Base-by-base conservation (phyloP, 805 yeast genomes). In the Maudiozyma pseudohumilis region DNA sequence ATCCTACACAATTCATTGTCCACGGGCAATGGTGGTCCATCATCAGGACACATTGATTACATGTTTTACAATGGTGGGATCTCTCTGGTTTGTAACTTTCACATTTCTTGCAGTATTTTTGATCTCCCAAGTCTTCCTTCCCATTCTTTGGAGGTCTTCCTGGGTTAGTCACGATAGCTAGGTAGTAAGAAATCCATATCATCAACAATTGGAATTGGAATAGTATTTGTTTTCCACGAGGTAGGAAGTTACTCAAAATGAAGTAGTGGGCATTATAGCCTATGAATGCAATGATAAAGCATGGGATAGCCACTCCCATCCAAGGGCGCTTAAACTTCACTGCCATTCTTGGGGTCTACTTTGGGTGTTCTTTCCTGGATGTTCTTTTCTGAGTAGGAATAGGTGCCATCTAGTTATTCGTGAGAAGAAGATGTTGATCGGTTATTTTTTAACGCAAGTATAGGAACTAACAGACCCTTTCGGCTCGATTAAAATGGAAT, bases 11-110 rank as follows among this genome's bases (percentile, higher is more conserved):
- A 53, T 84, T 88, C 57, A 75, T 72, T 0, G 95, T 85, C 96
- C 96, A 88, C 0, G 96, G 95, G 42, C 80, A 79, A 61, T 87
- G 96, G 55, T 87, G 96, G 56, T 87, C 96, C 96, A 87, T 88
- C 53, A 74, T 72, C 40, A 87, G 56, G n/a, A 87, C 79, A 58
- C 96, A 87, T 29, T 52, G 56, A 10, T 72, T 66, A 52, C 94
- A 85, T 1, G 74, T 70, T 48, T 80, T 80, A 56, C 96, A 87
- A 61, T 87, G 96, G 54, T 87, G 96, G 4, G 85, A 53, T 42
- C 96, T 61, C 51, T 80, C 89, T 0, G 95, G 95, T 54, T 87
- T 87, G 59, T 70, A 76, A 28, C 56, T 60, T 28, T 75, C 47
- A 58, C 96, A 87, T 55, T 83, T 85, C 40, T 66, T 60, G 53